These are phyloP conservation scores for Boletellus ananas DNA, from an alignment of 768 basidiomycete species.

Conservation along the genomic window DNA sequence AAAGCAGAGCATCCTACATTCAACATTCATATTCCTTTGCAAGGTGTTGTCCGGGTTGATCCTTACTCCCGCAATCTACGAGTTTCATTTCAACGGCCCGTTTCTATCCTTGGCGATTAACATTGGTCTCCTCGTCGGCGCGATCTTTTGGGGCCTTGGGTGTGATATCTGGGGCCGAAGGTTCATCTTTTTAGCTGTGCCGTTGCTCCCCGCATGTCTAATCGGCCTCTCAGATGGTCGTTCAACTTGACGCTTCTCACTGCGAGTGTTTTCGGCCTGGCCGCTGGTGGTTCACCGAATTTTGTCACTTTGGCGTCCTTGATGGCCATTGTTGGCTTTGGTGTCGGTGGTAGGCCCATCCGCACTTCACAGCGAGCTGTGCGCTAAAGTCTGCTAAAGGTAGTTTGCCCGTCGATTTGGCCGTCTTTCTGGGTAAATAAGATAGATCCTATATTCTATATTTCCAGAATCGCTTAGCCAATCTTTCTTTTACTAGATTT, in stretches of 20 bases:
- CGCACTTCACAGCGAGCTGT: neutral
- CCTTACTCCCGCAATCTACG: constrained; percentile 45
- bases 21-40: neutral
- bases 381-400: constrained; percentile 23
- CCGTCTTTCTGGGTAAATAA: constrained; percentile 50
- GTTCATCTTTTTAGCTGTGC: constrained; percentile 19
- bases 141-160: constrained; percentile 46
- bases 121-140: constrained; percentile 50
- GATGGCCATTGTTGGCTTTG: constrained; percentile 43
- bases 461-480: neutral
- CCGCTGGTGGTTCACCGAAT: constrained; percentile 44
- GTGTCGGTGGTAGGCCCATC: constrained; percentile 40
- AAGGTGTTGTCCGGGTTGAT: constrained; percentile 44
- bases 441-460: neutral
- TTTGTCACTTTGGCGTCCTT: constrained; percentile 49
- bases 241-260: constrained; percentile 57
- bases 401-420: constrained; percentile 54
- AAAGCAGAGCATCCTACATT: neutral
- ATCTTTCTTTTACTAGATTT: constrained; percentile 37
- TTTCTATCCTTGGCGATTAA: constrained; percentile 51
- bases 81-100: constrained; percentile 46
- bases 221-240: constrained; percentile 42
- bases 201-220: too few species aligned
- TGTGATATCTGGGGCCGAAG: constrained; percentile 52
- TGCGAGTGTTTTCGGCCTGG: constrained; percentile 50